Evolutionary conservation across 106 monocot species (phyloP), one percentile per base, ranked within the genome.

Genomic region (Dendrobium huoshanense): DNA sequence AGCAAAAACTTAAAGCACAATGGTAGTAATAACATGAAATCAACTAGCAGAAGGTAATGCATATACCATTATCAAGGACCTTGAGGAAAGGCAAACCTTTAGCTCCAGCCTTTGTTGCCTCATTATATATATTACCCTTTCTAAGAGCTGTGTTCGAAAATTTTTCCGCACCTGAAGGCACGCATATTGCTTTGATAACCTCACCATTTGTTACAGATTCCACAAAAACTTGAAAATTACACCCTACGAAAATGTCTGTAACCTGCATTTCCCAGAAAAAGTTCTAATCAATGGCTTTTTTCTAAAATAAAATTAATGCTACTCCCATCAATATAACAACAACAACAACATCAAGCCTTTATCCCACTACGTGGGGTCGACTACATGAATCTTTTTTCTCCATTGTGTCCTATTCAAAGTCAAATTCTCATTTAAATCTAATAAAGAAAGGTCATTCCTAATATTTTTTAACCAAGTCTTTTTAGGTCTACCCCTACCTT

Each of bases 31-130:
- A 82, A 82, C 65, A 77, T 64, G 43, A 24, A 75, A 81, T 51
- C 40, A 72, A 74, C 43, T 41, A 74, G 29, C n/a, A 13, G 55
- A 31, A 65, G 51, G 42, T 15, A 77, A 27, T 54, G 54, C 55
- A 13, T 51, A 81, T 90, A 99, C 99, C 95, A 86, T 91, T 82
- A 80, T 88, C 91, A 77, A 93, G 70, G 76, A 95, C 90, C 83
- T 95, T 99, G 51, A 99, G 90, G 85, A 99, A 99, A 75, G 99
- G 93, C 79, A 99, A 88, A 47, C 99, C 99, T 80, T 95, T 99
- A 55, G 99, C 95, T 81, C 99, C 99, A 82, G 95, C 85, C 89
- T 88, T 95, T 41, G 88, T 87, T 79, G 99, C 95, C 86, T 99
- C 93, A 86, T 77, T 87, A 79, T 87, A 93, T 48, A 99, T 88